Evolutionary conservation across 2,329 filamentous ascomycete genomes (phyloP), one percentile per base, ranked within the genome.

Genomic region (Arthrobotrys pseudoclavata): DNA sequence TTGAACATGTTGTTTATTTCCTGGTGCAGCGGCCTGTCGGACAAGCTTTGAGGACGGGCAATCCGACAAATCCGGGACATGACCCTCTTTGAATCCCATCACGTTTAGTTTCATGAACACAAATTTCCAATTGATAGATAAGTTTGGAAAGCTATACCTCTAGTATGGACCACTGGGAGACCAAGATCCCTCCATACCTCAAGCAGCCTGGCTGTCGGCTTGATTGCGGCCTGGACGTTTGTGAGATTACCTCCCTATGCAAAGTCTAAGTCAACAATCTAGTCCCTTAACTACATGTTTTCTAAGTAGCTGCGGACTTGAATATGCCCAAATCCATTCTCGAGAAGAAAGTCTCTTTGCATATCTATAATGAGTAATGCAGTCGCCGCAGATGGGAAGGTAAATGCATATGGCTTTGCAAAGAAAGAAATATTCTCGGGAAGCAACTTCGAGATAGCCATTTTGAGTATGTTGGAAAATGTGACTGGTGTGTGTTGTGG

Each of bases 341-440:
- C 82, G n/a, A 86, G 84, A 4, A 88, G 80, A 76, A 87, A 87
- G 77, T 87, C 86, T 45, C 86, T 82, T 76, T 87, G 86, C 85
- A 87, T 87, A 79, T 87, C 86, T 76, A 87, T 87, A 64, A 87
- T 83, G 60, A 87, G 81, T 22, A 87, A 81, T 7, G 86, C 86
- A 0, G 86, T 87, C 7, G 85, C 84, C 29, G 84, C 82, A 24
- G 84, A 82, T 18, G 84, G 83, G 72, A 88, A 88, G 2, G 82
- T 83, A 80, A 86, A 88, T 1, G 84, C 82, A 81, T 88, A 88
- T 12, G 87, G 87, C 75, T 84, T 83, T 42, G 81, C 83, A n/a
- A 75, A 64, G 57, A 80, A 74, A 12, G 47, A 72, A 47, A 80
- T 53, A 9, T 34, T 78, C 57, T 55, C 66, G 15, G 69, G 77